Evolutionary conservation across 208 protist species (phyloP), one percentile per base, ranked within the genome.

Genomic region (Wallacemonas sp.): DNA sequence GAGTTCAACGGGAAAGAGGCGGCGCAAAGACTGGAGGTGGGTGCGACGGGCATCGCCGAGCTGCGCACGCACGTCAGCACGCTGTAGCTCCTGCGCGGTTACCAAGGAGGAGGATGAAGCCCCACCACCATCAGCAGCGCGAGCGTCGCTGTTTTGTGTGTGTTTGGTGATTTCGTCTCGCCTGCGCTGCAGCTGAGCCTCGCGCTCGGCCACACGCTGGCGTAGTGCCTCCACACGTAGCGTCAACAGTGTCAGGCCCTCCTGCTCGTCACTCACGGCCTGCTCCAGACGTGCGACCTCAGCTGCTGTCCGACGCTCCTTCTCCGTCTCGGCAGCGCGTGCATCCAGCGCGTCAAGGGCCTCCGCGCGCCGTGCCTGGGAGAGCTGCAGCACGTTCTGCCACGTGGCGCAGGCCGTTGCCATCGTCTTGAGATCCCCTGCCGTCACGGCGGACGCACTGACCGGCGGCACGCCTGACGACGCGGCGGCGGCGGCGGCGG

Each of bases 391-490:
- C 24, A 85, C 46, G 43, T 61, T 47, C 57, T 62, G 33, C 85
- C 85, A 90, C 41, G 85, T 63, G 8, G 81, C 54, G 12, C 80
- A 78, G 33, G 73, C 64, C 8, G 69, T 68, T 1, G 78, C 47
- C 5, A 69, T 68, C n/a, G 72, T 60, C 39, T 81, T 80, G 19
- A 87, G 30, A 27, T 90, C 83, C 2, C 80, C 80, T 30, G 83
- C 14, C 11, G 83, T 80, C 26, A 74, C 65, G 26, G 61, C 66
- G 11, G 29, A 48, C 23, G 41, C 33, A 11, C 12, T 29, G 29
- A 11, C 27, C 44, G 14, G 56, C 63, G 41, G 21, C 60, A 19
- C 62, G 56, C 12, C 65, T 56, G 33, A 48, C 44, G 2, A 58
- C 73, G 39, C 29, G 55, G 54, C 33, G 44, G 19, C 9, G 44